These are phyloP conservation scores for Linum lewisii DNA, from an alignment of 345 rosid species.

Conservation along the genomic window DNA sequence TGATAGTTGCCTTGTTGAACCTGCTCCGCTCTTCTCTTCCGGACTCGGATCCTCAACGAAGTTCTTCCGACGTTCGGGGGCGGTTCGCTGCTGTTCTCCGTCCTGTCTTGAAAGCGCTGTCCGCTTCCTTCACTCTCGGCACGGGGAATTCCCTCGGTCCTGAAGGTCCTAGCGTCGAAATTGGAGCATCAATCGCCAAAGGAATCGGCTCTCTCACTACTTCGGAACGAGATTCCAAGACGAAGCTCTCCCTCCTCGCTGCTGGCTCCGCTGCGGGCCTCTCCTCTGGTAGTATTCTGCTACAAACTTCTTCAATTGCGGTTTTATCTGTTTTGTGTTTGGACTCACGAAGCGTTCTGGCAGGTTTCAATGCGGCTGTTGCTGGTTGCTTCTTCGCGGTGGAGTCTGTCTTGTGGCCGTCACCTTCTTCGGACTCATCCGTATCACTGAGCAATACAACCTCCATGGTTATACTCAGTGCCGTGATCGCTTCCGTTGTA, in stretches of 20 bases:
- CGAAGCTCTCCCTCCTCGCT: slow-evolving; percentile 61
- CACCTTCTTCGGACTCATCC: slow-evolving; percentile 40
- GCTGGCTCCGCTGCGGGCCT: slow-evolving; percentile 93
- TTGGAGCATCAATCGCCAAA: slow-evolving; percentile 76
- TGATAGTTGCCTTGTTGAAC: slow-evolving; percentile 54
- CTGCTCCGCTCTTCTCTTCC: slow-evolving; percentile 25
- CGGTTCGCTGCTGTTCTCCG: slow-evolving; percentile 32
- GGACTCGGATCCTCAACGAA: background rate
- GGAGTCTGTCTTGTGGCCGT: slow-evolving; percentile 89
- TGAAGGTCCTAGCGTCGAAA: slow-evolving; percentile 94
- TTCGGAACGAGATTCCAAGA: slow-evolving; percentile 30
- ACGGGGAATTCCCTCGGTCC: slow-evolving; percentile 93
- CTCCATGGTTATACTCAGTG: slow-evolving; percentile 84
- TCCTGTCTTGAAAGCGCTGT: slow-evolving; percentile 57
- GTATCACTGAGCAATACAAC: slow-evolving; percentile 65
- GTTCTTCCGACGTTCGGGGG: background rate
- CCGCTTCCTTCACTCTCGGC: slow-evolving; percentile 84
- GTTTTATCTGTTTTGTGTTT: slow-evolving; percentile 1
- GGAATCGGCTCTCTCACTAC: slow-evolving; percentile 33
- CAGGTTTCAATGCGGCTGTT: slow-evolving; percentile 96
- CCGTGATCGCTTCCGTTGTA: slow-evolving; percentile 77
- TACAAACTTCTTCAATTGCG: background rate
- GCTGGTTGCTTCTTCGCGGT: slow-evolving; percentile 94
- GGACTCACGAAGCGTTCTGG: background rate
- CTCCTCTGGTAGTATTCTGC: slow-evolving; percentile 57